Evolutionary conservation across 306 rosid genomes (phyloP), one percentile per base, ranked within the genome.

Genomic region (Clitoria ternatea): DNA sequence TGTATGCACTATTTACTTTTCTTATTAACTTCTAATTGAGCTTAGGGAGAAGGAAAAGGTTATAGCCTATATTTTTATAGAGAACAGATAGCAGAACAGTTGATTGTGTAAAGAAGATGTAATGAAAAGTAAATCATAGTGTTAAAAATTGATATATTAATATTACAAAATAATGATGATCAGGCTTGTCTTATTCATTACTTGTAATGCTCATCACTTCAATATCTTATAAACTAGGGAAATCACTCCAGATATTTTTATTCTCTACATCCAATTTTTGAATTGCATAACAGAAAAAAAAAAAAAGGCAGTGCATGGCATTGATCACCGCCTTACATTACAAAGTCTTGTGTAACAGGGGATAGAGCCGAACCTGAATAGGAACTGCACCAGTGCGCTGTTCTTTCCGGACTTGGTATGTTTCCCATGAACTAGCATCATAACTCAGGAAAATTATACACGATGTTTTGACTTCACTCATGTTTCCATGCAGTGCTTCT

Each of bases 381-480:
- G 23, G 79, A 85, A 85, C 63, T 90, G 96, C 82, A 85, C 85
- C 17, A 72, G 61, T 33, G 74, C 86, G 35, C 35, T 72, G 35
- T 64, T 24, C 71, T 80, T 55, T 44, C 89, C 90, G 35, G 89
- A 87, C 57, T 80, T 90, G 91, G 96, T 90, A 83, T 63, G 81
- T 36, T 43, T 53, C 69, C 35, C 57, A 50, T 42, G 57, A 77
- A 70, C 79, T 53, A 33, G 27, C 63, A 43, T 61, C 57, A 30
- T 70, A 53, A 7, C 57, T 50, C 10, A 10, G 40, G 19, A 49
- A 59, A 47, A 14, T 42, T 53, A 2, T 59, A 53, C 24, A 40
- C 62, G 22, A 48, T n/a, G n/a, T 57, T 74, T 72, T 80, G 69
- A 84, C 44, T 10, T 60, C 22, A 60, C 1, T 50, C 17, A 20